Evolutionary conservation across 179 eudicot species (phyloP).

Genomic region (Patellifolia procumbens): DNA sequence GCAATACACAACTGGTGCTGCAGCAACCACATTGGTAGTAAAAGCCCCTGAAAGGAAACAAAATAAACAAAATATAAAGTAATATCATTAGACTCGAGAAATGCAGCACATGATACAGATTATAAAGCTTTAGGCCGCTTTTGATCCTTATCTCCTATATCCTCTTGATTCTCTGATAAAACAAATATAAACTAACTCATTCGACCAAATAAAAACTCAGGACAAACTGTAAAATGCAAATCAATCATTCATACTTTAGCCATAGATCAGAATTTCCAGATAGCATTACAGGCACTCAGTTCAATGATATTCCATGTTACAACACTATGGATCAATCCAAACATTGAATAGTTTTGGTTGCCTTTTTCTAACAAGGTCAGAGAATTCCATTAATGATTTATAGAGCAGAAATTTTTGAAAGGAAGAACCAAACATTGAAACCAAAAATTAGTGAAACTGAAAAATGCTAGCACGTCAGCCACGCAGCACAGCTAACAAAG

Average conservation of each 20-base stretch:
- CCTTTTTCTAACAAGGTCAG: too few species aligned
- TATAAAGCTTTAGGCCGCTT: not conserved
- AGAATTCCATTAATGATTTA: too few species aligned
- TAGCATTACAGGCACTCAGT: constrained; percentile 8
- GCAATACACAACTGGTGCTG: constrained; percentile 94
- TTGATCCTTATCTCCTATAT: not conserved
- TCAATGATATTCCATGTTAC: not conserved
- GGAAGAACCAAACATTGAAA: not conserved
- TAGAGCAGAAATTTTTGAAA: not conserved
- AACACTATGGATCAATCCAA: not conserved
- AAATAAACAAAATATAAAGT: not conserved
- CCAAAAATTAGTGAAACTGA: not conserved
- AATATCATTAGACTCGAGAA: not conserved
- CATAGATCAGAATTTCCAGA: not conserved
- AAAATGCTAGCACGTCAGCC: not conserved
- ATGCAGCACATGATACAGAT: not conserved
- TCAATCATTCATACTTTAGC: not conserved
- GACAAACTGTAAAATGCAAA: not conserved
- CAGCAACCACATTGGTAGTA: constrained; percentile 93
- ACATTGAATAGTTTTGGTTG: too few species aligned
- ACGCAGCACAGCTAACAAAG: not conserved
- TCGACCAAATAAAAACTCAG: not conserved
- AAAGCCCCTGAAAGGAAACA: constrained; percentile 63
- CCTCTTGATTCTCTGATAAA: not conserved
- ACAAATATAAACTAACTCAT: not conserved